Conservation (phyloP, 805 yeast species). For the Candida lessepsii region DNA sequence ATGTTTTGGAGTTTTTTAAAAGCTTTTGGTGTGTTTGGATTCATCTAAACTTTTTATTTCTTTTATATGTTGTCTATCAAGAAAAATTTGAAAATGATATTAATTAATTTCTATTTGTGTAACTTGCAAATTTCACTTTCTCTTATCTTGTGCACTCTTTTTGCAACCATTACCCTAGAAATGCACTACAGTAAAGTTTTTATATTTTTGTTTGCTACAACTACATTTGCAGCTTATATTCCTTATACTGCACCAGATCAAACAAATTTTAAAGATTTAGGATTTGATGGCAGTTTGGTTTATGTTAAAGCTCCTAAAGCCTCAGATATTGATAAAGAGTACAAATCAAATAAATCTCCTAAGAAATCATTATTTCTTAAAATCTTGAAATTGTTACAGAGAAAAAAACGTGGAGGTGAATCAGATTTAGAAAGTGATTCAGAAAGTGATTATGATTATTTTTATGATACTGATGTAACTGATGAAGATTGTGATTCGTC, state of each 20-base stretch:
- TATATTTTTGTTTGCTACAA: too few species aligned
- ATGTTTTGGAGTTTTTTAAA: too few species aligned
- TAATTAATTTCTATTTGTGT: too few species aligned
- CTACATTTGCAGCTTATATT: neutral
- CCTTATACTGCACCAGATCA: neutral
- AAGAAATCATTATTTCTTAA: neutral
- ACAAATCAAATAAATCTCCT: neutral
- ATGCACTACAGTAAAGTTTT: too few species aligned
- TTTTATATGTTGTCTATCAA: too few species aligned
- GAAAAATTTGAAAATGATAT: too few species aligned
- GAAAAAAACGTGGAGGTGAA: neutral
- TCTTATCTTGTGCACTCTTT: neutral
- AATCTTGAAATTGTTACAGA: conserved; percentile 4
- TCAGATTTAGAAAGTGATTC: neutral
- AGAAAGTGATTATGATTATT: neutral
- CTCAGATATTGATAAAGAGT: too few species aligned
- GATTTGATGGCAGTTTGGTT: conserved; percentile 3
- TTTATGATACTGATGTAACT: conserved; percentile 1
- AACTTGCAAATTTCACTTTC: too few species aligned
- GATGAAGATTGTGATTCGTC: conserved; percentile 1
- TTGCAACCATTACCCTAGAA: conserved; percentile 3
- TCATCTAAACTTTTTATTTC: too few species aligned
- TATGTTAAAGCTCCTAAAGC: neutral
- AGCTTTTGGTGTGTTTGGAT: too few species aligned
- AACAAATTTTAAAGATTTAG: neutral